A percentile compares a stretch with the other conserved stretches of the same genome.
Evolutionary conservation across 73 alveolate genomes (phyloP).

Genomic region (Paramecium sexaurelia): DNA sequence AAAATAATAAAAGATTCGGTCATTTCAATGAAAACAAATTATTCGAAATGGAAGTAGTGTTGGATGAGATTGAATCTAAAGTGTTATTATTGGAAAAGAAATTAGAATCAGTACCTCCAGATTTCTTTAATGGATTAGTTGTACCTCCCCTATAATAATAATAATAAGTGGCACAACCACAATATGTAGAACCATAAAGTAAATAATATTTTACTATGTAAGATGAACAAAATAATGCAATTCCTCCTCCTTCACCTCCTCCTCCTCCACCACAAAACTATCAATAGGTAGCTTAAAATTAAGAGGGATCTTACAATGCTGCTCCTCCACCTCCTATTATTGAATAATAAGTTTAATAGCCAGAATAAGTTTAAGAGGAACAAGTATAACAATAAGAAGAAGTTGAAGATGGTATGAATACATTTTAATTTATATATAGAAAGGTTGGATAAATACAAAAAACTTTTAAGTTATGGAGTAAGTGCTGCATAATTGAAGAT

Average conservation of each 20-base stretch:
- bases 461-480: constrained; percentile 41
- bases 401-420: background rate
- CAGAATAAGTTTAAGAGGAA: background rate
- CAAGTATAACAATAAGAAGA: background rate
- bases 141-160: background rate
- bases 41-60: constrained; percentile 35
- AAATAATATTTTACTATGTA: background rate
- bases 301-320: background rate
- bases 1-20: background rate
- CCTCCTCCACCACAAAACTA: background rate
- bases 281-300: background rate
- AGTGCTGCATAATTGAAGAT: background rate
- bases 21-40: constrained; percentile 55
- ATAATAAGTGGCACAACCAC: constrained; percentile 9
- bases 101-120: constrained; percentile 21
- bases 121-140: background rate
- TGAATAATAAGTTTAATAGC: background rate
- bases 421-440: background rate
- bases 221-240: background rate
- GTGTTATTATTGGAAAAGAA: constrained; percentile 34
- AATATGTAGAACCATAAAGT: background rate
- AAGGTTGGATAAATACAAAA: background rate
- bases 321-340: background rate
- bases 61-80: constrained; percentile 47
- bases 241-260: background rate